phyloP scores from a whole-genome alignment of 2,329 filamentous ascomycete species.

The Aspergillus ochraceus region DNA sequence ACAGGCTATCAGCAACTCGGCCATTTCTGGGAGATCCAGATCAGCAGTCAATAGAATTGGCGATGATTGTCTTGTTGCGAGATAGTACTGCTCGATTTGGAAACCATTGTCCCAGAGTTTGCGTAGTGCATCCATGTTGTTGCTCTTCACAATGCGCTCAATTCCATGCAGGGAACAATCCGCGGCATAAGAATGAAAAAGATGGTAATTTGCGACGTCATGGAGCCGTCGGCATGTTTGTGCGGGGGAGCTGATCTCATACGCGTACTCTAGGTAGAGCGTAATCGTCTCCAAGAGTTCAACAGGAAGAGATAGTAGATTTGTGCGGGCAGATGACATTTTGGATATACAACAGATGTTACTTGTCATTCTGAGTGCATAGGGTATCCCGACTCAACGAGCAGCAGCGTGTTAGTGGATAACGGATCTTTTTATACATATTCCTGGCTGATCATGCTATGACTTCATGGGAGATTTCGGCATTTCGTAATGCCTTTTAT shows the following conservation, averaged over 20 bases:
- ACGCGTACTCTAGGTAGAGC: background rate
- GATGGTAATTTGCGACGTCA: no score
- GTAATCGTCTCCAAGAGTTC: background rate
- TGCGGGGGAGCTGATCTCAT: background rate
- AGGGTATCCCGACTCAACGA: no score
- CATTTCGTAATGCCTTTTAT: no score
- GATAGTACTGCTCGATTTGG: background rate
- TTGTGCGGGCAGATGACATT: background rate
- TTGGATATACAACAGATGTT: background rate
- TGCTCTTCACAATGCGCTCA: background rate
- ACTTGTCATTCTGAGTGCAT: no score
- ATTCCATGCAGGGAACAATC: background rate
- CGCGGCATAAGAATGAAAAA: background rate
- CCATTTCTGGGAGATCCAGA: background rate
- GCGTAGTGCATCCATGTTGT: background rate
- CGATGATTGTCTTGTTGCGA: background rate
- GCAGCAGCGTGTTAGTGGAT: no score
- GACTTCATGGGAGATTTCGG: no score
- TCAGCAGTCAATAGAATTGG: background rate
- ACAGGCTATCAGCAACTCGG: no score
- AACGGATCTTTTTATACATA: no score
- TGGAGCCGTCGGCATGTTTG: no score
- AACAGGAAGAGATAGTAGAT: background rate
- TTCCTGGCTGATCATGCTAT: no score
- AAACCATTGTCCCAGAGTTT: background rate